Percentiles rank a stretch among this genome's conserved stretches.
phyloP scores from a whole-genome alignment of 2,329 filamentous ascomycete species.

The Chaetothyriales sp. region DNA sequence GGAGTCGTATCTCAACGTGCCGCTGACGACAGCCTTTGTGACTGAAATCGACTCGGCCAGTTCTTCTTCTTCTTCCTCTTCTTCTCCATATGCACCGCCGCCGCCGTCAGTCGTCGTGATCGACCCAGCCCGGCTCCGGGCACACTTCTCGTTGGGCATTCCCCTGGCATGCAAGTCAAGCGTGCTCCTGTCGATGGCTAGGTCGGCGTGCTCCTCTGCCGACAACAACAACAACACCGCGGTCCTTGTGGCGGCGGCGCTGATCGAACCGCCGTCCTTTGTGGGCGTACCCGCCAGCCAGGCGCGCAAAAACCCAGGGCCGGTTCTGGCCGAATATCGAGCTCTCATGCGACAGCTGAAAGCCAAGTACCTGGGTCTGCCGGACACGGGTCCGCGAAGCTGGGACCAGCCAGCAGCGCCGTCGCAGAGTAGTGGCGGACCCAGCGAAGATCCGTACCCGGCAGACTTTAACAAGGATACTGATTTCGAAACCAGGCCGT shows the following conservation, averaged over 20 bases:
- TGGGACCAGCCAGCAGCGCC: conserved; percentile 16
- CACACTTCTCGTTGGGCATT: conserved; percentile 16
- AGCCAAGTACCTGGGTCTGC: conserved; percentile 15
- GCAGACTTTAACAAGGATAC: conserved; percentile 17
- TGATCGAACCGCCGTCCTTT: conserved; percentile 17
- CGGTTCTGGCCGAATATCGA: conserved; percentile 14
- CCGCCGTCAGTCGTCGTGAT: conserved; percentile 8
- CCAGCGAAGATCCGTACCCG: conserved; percentile 16
- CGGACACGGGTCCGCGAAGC: conserved; percentile 13
- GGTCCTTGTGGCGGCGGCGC: conserved; percentile 12
- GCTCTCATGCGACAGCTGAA: conserved; percentile 11
- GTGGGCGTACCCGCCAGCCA: conserved; percentile 15
- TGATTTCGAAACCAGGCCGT: conserved; percentile 14
- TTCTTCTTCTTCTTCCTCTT: no score
- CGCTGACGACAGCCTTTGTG: conserved; percentile 17
- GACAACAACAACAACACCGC: no score
- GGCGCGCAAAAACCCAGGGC: conserved; percentile 14
- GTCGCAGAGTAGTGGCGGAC: conserved; percentile 14
- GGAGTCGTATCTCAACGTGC: conserved; percentile 12
- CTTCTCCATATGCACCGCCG: no score
- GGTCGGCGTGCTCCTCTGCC: not conserved
- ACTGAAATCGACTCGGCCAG: conserved; percentile 14
- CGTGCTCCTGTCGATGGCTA: conserved; percentile 7
- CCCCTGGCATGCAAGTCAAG: conserved; percentile 14
- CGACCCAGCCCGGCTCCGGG: conserved; percentile 10